These are phyloP conservation scores for Hygrophoropsis aurantiaca DNA, from an alignment of 768 basidiomycete species.

Conservation along the genomic window DNA sequence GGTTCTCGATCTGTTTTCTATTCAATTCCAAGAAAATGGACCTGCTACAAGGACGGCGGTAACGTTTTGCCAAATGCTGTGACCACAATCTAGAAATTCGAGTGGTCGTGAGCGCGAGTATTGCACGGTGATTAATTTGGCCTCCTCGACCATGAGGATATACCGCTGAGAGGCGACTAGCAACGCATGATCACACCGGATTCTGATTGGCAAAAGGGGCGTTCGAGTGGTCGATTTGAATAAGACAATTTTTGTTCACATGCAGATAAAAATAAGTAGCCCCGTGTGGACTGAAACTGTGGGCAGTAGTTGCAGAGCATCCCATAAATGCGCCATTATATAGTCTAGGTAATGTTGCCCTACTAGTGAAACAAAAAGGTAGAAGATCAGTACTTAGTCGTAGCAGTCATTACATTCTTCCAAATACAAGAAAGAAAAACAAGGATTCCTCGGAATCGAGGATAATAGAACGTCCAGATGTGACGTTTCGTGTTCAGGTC, in stretches of 20 bases:
- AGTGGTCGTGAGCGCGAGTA: conserved; percentile 15
- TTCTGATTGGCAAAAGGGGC: conserved; percentile 7
- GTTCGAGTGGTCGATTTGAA: conserved; percentile 15
- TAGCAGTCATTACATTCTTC: conserved; percentile 29
- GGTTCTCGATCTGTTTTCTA: conserved; percentile 31
- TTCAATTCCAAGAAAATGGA: conserved; percentile 22
- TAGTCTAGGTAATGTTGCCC: conserved; percentile 35
- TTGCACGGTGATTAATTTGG: conserved; percentile 36
- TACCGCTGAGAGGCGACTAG: conserved; percentile 20
- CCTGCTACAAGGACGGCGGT: conserved; percentile 20
- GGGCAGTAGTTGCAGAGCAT: conserved; percentile 8
- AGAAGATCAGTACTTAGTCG: conserved; percentile 31
- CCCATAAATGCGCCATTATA: conserved; percentile 28
- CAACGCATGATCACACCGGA: conserved; percentile 19
- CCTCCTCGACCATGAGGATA: conserved; percentile 30
- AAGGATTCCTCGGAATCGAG: conserved; percentile 31
- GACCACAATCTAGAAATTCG: conserved; percentile 19
- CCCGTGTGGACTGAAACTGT: conserved; percentile 14
- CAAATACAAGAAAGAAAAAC: conserved; percentile 32
- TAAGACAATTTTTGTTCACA: conserved; percentile 26
- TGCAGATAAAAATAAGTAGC: conserved; percentile 31
- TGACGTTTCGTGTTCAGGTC: conserved; percentile 15
- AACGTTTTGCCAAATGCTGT: conserved; percentile 15
- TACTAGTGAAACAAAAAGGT: conserved; percentile 32
- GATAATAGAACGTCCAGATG: conserved; percentile 10